A percentile compares a stretch with the other conserved stretches of the same genome.
Conservation (phyloP, 2,329 filamentous ascomycete species). For the Penicillium concentricum region DNA sequence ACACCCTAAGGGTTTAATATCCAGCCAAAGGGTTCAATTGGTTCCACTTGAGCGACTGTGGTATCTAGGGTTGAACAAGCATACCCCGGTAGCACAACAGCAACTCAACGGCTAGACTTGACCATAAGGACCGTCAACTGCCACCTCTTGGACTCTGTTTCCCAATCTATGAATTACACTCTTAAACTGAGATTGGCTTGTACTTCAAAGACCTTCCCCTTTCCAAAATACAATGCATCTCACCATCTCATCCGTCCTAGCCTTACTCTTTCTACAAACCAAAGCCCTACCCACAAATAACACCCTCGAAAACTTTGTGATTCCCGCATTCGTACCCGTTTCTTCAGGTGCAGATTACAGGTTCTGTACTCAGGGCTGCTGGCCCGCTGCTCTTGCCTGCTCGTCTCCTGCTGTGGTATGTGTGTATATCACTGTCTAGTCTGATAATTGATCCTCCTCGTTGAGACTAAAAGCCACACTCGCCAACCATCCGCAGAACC, state of each 20-base stretch:
- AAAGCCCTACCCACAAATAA: background rate
- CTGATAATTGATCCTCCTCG: background rate
- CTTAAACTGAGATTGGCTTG: background rate
- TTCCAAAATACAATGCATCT: background rate
- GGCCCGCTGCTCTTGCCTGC: background rate
- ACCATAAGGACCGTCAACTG: background rate
- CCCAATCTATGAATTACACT: background rate
- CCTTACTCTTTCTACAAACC: background rate
- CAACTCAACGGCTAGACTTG: background rate
- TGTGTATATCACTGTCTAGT: background rate
- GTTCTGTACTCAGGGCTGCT: constrained; percentile 1
- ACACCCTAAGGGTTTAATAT: too few relatives aligned
- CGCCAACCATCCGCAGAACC: background rate
- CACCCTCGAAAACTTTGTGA: background rate
- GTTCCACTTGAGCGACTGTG: background rate
- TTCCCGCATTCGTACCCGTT: background rate
- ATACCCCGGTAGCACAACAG: background rate
- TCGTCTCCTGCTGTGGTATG: background rate
- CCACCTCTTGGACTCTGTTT: background rate
- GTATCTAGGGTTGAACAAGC: background rate
- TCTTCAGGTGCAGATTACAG: background rate
- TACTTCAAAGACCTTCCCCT: too few relatives aligned
- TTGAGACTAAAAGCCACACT: background rate
- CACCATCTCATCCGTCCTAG: background rate
- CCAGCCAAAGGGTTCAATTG: background rate